Conservation (phyloP, 1,284 basidiomycete species). For the Schizophyllum commune region DNA sequence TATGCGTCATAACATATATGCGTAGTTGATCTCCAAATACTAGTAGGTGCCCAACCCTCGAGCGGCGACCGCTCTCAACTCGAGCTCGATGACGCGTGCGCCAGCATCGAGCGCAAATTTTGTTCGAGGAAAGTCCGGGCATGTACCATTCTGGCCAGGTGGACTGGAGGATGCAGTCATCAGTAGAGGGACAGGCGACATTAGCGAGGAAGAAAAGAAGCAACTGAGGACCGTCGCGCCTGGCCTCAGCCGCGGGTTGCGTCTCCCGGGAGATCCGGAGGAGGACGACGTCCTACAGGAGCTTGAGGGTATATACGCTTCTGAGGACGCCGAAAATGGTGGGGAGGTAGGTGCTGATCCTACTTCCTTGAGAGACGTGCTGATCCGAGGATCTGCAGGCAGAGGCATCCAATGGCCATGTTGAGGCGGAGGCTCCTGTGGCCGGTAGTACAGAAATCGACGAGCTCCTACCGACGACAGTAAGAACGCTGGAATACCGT, state of each 20-base stretch:
- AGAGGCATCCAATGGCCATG: constrained; percentile 16
- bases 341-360: constrained; percentile 9
- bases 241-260: constrained; percentile 59
- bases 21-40: background rate
- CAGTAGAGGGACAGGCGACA: constrained; percentile 18
- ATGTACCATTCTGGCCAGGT: constrained; percentile 90
- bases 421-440: constrained; percentile 10
- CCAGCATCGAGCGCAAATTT: constrained; percentile 76
- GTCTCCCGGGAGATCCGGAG: constrained; percentile 50
- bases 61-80: constrained; percentile 56
- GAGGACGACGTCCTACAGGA: constrained; percentile 39
- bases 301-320: constrained; percentile 18
- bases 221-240: constrained; percentile 54
- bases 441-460: constrained; percentile 53
- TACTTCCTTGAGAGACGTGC: background rate
- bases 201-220: constrained; percentile 19
- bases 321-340: constrained; percentile 9
- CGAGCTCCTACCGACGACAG: constrained; percentile 74
- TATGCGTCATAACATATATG: background rate
- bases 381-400: constrained; percentile 3
- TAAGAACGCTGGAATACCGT: no score
- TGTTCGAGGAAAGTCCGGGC: constrained; percentile 87
- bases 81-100: constrained; percentile 78
- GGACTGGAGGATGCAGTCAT: constrained; percentile 64
- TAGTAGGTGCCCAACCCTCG: constrained; percentile 44